Conservation (phyloP, 2,329 filamentous ascomycete species). For the Aspergillus phoenicis region DNA sequence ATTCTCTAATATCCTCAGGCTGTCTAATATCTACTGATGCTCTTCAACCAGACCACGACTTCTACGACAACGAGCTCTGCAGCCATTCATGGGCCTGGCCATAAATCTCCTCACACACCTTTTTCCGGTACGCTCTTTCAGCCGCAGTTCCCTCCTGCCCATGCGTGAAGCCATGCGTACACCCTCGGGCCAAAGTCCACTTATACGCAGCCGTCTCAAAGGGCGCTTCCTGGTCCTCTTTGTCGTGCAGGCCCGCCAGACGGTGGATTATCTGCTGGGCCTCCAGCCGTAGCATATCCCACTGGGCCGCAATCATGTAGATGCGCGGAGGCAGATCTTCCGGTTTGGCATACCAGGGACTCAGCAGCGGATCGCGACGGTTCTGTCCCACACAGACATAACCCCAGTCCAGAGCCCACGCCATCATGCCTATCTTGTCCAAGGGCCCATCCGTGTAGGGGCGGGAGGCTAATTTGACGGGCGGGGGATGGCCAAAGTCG, state of each 20-base stretch:
- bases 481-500: conserved; percentile 41
- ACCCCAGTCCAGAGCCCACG: conserved; percentile 42
- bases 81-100: conserved; percentile 47
- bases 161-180: conserved; percentile 21
- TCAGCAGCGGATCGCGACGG: conserved; percentile 45
- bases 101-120: conserved; percentile 9
- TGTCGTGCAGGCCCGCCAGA: conserved; percentile 26
- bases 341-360: conserved; percentile 40
- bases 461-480: conserved; percentile 30
- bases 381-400: conserved; percentile 43
- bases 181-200: conserved; percentile 22
- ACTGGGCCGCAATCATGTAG: conserved; percentile 49
- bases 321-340: conserved; percentile 46
- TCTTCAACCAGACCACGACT: too few relatives aligned
- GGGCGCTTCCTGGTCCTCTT: conserved; percentile 17
- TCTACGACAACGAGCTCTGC: conserved; percentile 30
- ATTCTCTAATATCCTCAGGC: too few relatives aligned
- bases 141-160: background rate
- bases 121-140: background rate
- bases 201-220: conserved; percentile 24
- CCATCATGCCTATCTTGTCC: conserved; percentile 33
- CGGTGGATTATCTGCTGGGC: conserved; percentile 35
- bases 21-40: too few relatives aligned
- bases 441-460: conserved; percentile 22
- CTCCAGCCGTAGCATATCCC: conserved; percentile 49